Conservation (phyloP, 2,329 filamentous ascomycete genomes). For the Colletotrichum magnum region DNA sequence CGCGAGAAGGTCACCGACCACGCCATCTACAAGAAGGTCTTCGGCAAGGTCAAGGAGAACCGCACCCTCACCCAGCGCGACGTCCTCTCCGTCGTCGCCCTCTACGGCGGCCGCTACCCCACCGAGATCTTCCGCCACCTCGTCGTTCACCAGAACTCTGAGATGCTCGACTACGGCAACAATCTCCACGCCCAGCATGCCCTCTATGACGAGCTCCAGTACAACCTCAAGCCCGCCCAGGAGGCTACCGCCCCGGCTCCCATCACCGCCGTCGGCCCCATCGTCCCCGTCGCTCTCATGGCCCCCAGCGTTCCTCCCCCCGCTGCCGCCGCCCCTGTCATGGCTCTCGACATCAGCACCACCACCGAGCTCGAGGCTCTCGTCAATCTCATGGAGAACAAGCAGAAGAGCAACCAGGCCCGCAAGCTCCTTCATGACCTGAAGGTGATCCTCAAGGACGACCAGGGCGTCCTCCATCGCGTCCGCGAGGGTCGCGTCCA, state of each 20-base stretch:
- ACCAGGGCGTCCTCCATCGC: constrained; percentile 2
- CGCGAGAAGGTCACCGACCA: constrained; percentile 22
- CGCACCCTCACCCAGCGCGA: constrained; percentile 31
- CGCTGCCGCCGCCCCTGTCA: background rate
- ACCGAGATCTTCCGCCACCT: constrained; percentile 33
- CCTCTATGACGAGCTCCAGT: constrained; percentile 30
- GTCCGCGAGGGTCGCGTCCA: constrained; percentile 18
- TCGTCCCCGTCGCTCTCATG: background rate
- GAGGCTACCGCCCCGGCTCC: background rate
- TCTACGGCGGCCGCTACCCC: constrained; percentile 35
- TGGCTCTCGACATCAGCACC: background rate
- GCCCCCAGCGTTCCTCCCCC: background rate
- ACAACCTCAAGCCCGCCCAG: background rate
- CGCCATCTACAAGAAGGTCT: constrained; percentile 9
- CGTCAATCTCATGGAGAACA: constrained; percentile 23
- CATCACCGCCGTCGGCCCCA: background rate
- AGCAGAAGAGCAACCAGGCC: constrained; percentile 11
- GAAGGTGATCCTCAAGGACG: constrained; percentile 20
- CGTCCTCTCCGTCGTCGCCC: constrained; percentile 33
- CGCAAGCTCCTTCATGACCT: constrained; percentile 29
- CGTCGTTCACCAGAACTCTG: constrained; percentile 29
- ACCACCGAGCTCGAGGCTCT: constrained; percentile 25
- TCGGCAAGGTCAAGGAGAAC: constrained; percentile 23
- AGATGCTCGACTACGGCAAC: constrained; percentile 29
- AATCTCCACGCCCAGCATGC: constrained; percentile 20